Conservation (phyloP, 2,329 filamentous ascomycete species). For the Trichoderma koningiopsis region DNA sequence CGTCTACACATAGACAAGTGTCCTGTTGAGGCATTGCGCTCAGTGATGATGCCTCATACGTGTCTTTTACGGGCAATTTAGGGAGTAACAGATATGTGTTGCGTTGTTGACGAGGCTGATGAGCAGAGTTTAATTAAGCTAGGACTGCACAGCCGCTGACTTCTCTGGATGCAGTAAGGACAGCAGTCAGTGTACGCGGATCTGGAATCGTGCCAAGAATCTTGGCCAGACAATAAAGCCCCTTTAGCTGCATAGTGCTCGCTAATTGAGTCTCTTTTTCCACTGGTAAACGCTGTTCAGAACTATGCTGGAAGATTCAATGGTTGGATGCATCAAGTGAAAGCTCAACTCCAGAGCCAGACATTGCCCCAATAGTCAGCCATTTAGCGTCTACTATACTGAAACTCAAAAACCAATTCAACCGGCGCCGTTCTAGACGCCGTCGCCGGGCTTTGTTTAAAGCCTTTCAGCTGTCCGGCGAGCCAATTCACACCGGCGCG, state of each 20-base stretch:
- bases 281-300: not conserved
- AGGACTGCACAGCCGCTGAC: slow-evolving; percentile 6
- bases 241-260: not conserved
- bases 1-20: slow-evolving; percentile 14
- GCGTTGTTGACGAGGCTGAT: not conserved
- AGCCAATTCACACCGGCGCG: too few species aligned
- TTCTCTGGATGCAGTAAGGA: not conserved
- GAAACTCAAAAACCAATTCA: not conserved
- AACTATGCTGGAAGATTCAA: not conserved
- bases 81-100: not conserved
- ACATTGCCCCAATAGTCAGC: too few species aligned
- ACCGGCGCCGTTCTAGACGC: not conserved
- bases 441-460: not conserved
- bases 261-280: not conserved
- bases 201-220: not conserved
- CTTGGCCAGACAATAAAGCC: not conserved
- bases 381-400: not conserved
- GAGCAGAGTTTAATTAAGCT: not conserved
- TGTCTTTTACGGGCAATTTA: not conserved
- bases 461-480: not conserved
- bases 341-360: not conserved
- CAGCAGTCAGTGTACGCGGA: not conserved
- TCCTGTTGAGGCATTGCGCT: slow-evolving; percentile 1
- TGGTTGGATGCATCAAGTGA: not conserved
- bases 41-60: slow-evolving; percentile 4